Percentiles rank a stretch among this genome's conserved stretches.
These are phyloP conservation scores for Crithidia thermophila DNA, from an alignment of 208 protist species.

Conservation along the genomic window DNA sequence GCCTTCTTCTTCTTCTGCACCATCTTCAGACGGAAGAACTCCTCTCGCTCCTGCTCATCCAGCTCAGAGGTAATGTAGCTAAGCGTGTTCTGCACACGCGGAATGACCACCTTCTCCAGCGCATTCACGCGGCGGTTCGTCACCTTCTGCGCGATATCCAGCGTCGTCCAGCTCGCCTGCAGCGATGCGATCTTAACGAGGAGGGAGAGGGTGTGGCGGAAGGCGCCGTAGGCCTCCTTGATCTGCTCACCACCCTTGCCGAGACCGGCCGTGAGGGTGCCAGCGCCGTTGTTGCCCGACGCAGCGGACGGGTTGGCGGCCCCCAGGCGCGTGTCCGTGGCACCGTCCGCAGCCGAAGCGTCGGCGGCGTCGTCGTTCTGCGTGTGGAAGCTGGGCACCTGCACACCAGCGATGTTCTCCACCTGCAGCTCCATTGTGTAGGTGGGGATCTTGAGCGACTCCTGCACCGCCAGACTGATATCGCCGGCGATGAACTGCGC, in stretches of 20 bases:
- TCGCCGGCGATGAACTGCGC: conserved; percentile 97
- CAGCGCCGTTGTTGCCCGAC: conserved; percentile 7
- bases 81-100: conserved; percentile 97
- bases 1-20: conserved; percentile 97
- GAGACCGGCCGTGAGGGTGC: conserved; percentile 88
- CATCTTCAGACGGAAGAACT: conserved; percentile 99
- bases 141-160: conserved; percentile 99
- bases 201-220: conserved; percentile 90
- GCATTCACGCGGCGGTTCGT: conserved; percentile 99
- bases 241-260: conserved; percentile 98
- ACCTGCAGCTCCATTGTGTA: conserved; percentile 90
- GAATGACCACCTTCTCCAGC: conserved; percentile 99
- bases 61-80: conserved; percentile 98
- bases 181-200: conserved; percentile 97
- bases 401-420: conserved; percentile 99
- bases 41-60: conserved; percentile 99
- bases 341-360: conserved; percentile 4
- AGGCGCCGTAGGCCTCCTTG: conserved; percentile 84
- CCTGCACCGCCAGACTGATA: conserved; percentile 94
- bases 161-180: conserved; percentile 97
- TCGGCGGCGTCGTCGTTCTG: conserved; percentile 40
- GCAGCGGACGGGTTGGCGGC: conserved; percentile 9
- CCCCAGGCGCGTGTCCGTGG: conserved; percentile 9
- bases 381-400: conserved; percentile 95
- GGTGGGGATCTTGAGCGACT: conserved; percentile 92